Conservation (phyloP, 441 rosid genomes). For the Populus hybrid region DNA sequence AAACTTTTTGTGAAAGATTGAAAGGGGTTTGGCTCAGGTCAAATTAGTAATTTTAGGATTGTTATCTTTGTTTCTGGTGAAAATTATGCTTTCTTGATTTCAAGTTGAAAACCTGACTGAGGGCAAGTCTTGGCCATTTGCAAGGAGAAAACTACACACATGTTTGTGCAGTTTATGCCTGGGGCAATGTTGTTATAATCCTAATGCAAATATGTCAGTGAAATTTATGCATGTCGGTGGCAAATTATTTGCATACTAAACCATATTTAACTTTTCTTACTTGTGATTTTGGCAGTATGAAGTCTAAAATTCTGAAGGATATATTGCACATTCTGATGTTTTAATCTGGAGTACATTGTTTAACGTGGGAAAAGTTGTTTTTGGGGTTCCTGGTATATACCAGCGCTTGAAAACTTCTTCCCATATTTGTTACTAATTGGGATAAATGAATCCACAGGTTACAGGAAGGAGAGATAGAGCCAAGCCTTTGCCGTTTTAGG, state of each 20-base stretch:
- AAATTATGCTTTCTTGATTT: no score
- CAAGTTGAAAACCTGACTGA: background rate
- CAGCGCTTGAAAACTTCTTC: background rate
- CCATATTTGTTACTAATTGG: background rate
- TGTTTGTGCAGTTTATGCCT: background rate
- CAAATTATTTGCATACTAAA: background rate
- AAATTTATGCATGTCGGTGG: background rate
- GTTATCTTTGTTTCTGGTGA: background rate
- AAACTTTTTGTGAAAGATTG: background rate
- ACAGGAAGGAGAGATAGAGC: constrained; percentile 98
- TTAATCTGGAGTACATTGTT: background rate
- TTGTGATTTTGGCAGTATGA: background rate
- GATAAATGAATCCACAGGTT: constrained; percentile 47
- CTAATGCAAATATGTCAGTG: background rate
- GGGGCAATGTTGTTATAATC: background rate
- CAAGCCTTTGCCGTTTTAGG: constrained; percentile 78
- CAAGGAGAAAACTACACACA: background rate
- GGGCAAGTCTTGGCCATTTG: background rate
- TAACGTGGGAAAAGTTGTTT: background rate
- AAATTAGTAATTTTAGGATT: background rate
- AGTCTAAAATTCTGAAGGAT: background rate
- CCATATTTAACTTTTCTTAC: background rate
- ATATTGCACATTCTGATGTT: background rate
- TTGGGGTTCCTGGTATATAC: no score
- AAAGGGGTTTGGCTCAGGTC: background rate